Conservation (phyloP, 176 grass and related monocot genomes). For the Puya raimondii region DNA sequence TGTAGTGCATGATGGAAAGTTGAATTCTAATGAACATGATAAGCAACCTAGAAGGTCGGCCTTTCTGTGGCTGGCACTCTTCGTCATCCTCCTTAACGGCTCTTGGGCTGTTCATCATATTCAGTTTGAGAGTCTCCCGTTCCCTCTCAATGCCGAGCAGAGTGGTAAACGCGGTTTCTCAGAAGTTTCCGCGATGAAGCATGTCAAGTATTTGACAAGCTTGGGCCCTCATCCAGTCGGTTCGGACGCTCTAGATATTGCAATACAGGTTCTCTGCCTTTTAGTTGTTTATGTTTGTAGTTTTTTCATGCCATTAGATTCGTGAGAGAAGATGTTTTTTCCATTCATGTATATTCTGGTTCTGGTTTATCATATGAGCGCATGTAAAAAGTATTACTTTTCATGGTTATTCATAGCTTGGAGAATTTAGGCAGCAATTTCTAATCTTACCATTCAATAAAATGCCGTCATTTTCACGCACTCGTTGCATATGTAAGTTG, state of each 20-base stretch:
- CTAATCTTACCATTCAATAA: not conserved
- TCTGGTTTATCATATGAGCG: not conserved
- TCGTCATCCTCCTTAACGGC: conserved; percentile 70
- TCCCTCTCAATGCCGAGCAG: conserved; percentile 54
- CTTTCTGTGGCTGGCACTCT: conserved; percentile 56
- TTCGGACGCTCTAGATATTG: conserved; percentile 74
- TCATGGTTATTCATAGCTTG: no score
- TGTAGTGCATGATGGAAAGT: conserved; percentile 16
- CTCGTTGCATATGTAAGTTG: not conserved
- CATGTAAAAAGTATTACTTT: not conserved
- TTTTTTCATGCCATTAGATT: not conserved
- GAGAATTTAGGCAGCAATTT: no score
- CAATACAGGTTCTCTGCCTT: conserved; percentile 56
- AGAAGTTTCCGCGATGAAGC: conserved; percentile 65
- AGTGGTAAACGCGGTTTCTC: conserved; percentile 88
- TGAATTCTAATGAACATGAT: conserved; percentile 16
- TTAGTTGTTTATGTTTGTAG: conserved; percentile 6
- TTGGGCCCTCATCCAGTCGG: conserved; percentile 91
- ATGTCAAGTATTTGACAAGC: conserved; percentile 67
- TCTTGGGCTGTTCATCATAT: conserved; percentile 68
- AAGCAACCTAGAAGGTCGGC: conserved; percentile 42
- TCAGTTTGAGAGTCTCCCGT: conserved; percentile 66
- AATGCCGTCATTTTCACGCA: not conserved
- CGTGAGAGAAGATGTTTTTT: not conserved
- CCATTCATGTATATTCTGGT: not conserved